phyloP scores from a whole-genome alignment of 257 asterid genomes.

The Linaria vulgaris region DNA sequence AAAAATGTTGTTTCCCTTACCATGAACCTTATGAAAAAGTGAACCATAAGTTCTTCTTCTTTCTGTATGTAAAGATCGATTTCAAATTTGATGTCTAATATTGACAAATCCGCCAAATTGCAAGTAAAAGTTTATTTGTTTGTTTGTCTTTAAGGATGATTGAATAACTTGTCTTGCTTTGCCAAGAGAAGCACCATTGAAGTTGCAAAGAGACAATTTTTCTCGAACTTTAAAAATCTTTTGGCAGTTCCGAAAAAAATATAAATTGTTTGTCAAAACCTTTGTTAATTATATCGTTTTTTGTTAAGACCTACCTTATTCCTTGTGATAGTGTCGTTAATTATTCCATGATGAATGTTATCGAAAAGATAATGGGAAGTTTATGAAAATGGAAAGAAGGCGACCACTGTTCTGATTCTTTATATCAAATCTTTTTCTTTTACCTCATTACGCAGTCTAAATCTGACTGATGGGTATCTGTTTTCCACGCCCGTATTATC shows the following conservation, averaged over 20 bases:
- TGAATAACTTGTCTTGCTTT: background rate
- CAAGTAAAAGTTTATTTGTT: too few species aligned
- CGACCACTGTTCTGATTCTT: background rate
- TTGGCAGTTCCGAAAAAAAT: too few species aligned
- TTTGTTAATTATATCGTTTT: too few species aligned
- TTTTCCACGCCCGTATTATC: too few species aligned
- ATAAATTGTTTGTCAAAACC: too few species aligned
- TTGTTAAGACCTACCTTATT: background rate
- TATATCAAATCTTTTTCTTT: conserved; percentile 17
- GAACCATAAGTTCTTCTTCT: background rate
- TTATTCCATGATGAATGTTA: background rate
- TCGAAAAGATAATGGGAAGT: background rate
- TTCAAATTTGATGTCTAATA: too few species aligned
- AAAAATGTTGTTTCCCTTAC: background rate
- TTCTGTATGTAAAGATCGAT: too few species aligned
- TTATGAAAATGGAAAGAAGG: background rate
- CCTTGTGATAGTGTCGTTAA: too few species aligned
- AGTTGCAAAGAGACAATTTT: too few species aligned
- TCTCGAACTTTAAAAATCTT: too few species aligned
- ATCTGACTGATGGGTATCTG: background rate
- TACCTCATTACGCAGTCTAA: background rate
- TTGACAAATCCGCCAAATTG: too few species aligned
- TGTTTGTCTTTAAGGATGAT: background rate
- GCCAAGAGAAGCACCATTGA: too few species aligned
- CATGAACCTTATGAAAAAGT: background rate